phyloP scores from a whole-genome alignment of 202 grass and related monocot species.

The Setaria italica region DNA sequence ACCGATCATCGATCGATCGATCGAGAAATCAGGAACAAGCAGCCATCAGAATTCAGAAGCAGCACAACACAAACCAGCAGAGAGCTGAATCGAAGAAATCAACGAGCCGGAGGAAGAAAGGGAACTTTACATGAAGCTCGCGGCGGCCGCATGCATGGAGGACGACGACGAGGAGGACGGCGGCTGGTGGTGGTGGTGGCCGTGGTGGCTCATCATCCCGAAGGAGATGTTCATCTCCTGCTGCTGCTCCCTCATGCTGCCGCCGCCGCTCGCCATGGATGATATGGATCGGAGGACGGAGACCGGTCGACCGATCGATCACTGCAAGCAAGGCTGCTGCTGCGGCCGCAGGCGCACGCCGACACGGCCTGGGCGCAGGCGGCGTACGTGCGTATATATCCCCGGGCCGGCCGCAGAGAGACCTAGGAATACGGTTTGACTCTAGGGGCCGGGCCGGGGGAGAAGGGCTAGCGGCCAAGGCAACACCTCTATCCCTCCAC shows the following conservation, averaged over 20 bases:
- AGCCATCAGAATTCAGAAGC: no score
- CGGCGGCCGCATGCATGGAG: conserved; percentile 72
- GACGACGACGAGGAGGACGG: conserved; percentile 73
- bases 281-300: neutral
- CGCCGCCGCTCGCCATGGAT: conserved; percentile 48
- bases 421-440: conserved; percentile 61
- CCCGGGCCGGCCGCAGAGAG: neutral
- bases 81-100: neutral
- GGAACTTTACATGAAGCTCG: conserved; percentile 72
- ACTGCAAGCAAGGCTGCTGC: neutral
- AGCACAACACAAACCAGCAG: neutral
- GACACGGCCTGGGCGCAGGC: conserved; percentile 19
- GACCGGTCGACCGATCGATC: neutral
- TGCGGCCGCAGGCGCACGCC: conserved; percentile 28
- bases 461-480: conserved; percentile 50
- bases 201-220: conserved; percentile 59
- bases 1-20: neutral
- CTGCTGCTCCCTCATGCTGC: conserved; percentile 49
- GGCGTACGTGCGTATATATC: conserved; percentile 30
- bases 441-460: conserved; percentile 16
- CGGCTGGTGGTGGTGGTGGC: conserved; percentile 26
- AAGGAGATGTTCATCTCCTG: conserved; percentile 89
- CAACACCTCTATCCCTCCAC: conserved; percentile 53
- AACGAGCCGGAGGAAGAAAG: neutral
- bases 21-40: neutral